Percentiles rank a stretch among this genome's conserved stretches.
These are phyloP conservation scores for Phaeosphaeria sp. DNA, from an alignment of 2,329 filamentous ascomycete genomes.

Conservation along the genomic window DNA sequence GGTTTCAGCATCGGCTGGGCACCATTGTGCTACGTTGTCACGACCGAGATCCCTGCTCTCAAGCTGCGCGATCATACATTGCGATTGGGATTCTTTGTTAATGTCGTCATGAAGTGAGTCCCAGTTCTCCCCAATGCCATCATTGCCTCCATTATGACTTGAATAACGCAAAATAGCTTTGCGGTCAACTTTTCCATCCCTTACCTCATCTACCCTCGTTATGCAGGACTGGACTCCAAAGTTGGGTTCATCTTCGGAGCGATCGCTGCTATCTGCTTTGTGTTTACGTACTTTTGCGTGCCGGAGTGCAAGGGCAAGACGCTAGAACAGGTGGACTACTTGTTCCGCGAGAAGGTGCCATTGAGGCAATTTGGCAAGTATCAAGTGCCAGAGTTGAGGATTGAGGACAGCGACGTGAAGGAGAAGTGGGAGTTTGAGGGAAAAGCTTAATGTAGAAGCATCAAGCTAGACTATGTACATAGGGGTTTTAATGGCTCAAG, in stretches of 20 bases:
- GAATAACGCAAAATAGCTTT: constrained; percentile 2
- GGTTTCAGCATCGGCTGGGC: constrained; percentile 10
- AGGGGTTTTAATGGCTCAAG: too few relatives aligned
- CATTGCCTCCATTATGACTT: not conserved
- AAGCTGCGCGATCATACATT: constrained; percentile 6
- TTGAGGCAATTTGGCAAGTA: constrained; percentile 4
- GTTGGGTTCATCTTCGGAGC: constrained; percentile 7
- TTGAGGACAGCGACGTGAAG: not conserved
- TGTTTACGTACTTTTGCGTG: constrained; percentile 5
- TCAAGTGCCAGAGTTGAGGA: not conserved
- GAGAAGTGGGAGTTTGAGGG: not conserved
- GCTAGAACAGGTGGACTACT: constrained; percentile 4
- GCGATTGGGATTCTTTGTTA: constrained; percentile 7
- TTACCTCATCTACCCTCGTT: constrained; percentile 3
- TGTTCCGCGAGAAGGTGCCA: constrained; percentile 4
- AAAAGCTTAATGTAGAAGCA: not conserved
- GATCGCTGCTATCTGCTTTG: constrained; percentile 3
- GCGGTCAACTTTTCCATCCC: constrained; percentile 9
- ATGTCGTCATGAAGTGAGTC: constrained; percentile 7
- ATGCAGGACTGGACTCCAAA: constrained; percentile 4
- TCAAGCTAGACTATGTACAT: not conserved
- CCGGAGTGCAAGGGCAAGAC: constrained; percentile 8
- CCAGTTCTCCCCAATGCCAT: not conserved
- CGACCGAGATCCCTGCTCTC: constrained; percentile 5
- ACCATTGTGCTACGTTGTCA: constrained; percentile 5